These are phyloP conservation scores for Oryza australiensis DNA, from an alignment of 176 grass and related monocot species.

Conservation along the genomic window DNA sequence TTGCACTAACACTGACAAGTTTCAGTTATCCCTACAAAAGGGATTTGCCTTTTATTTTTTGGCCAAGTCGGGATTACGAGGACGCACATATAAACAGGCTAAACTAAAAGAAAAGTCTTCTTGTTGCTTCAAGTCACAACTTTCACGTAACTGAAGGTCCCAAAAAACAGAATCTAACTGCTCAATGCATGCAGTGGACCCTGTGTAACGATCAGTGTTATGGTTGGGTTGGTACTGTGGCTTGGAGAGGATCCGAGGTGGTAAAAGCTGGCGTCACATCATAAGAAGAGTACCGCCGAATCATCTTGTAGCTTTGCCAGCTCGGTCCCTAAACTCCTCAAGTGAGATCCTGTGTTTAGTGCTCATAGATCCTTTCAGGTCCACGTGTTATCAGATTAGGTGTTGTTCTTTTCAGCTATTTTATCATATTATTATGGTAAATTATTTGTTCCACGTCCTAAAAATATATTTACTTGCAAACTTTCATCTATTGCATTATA, in stretches of 20 bases:
- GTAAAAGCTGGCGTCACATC: conserved; percentile 24
- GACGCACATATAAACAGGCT: neutral
- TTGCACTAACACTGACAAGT: neutral
- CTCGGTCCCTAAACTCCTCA: neutral
- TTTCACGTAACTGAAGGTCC: neutral
- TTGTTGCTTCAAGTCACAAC: conserved; percentile 12
- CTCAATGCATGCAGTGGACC: neutral
- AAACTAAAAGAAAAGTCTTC: neutral
- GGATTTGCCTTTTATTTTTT: neutral
- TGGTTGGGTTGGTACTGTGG: neutral
- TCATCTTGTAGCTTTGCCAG: neutral
- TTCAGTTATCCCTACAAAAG: neutral
- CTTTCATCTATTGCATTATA: no score
- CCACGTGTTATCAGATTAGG: neutral
- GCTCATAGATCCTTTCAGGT: neutral
- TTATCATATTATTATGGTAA: no score
- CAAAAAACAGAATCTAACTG: neutral
- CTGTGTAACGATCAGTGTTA: neutral
- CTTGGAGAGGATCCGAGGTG: conserved; percentile 32
- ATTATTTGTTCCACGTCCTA: no score
- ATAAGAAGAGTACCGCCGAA: neutral
- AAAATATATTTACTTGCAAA: no score
- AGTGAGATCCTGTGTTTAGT: neutral
- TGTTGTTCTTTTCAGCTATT: no score
- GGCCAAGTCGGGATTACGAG: neutral